Evolutionary conservation across 306 rosid species (phyloP), one percentile per base, ranked within the genome.

Genomic region (Adenanthera pavonina): DNA sequence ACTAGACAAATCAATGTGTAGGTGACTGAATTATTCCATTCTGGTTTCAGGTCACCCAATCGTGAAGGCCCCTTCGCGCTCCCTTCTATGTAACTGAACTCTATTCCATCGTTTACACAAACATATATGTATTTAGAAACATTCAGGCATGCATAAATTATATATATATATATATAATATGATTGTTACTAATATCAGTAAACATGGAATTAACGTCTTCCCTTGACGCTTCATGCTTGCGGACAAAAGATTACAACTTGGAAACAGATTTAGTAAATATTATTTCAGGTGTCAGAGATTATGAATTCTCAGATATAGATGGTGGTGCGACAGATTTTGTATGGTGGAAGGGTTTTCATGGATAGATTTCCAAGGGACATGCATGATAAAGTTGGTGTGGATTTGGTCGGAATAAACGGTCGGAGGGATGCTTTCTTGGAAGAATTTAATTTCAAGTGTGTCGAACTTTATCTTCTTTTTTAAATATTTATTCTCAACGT

Each of bases 21-120:
- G 97, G 93, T 79, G 95, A 92, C 71, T 91, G 97, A 69, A 79
- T 51, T 7, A 54, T 33, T 76, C 97, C 95, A 91, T 72, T 77
- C 93, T 75, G 73, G 34, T 57, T 84, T 88, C 0, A 91, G 46
- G 14, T 89, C 83, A 6, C 91, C 94, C 92, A 91, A 90, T 8
- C 87, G 81, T 35, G 60, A 9, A 4, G 94, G 94, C 12, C 94
- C 94, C 17, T 82, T 82, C 82, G 6, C 35, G 57, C 94, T 83
- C 13, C 88, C 76, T 80, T 83, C 62, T 6, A 35, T 47, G 78
- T 90, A 90, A 25, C 77, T 79, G 49, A 65, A 90, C 81, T 72
- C 92, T 69, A 49, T 69, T 46, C 74, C 36, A 44, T 69, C n/a
- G 13, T 69, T 25, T 81, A 83, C 83, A 85, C 61, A 86, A 30